A percentile compares a stretch with the other conserved stretches of the same genome.
phyloP scores from a whole-genome alignment of 441 rosid genomes.

The Adansonia madagascariensis region DNA sequence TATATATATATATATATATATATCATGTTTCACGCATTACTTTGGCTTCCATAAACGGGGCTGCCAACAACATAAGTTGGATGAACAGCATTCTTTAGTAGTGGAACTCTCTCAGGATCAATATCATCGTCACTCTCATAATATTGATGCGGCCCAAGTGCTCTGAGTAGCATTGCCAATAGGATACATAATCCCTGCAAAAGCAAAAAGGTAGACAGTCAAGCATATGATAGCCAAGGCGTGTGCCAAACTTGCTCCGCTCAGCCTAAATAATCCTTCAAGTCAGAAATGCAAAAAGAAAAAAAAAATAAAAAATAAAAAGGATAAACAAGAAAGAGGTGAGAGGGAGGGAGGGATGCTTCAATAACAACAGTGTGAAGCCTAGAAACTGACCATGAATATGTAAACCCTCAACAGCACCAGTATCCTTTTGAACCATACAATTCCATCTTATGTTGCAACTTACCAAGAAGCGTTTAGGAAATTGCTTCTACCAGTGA shows the following conservation, averaged over 20 bases:
- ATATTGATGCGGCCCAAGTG: constrained; percentile 64
- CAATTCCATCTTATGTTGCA: not conserved
- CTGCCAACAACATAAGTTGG: constrained; percentile 65
- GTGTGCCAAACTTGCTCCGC: not conserved
- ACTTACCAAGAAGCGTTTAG: not conserved
- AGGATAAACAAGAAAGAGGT: not conserved
- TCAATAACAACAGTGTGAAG: not conserved
- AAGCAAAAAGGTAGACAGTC: constrained; percentile 19
- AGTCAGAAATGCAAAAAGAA: not conserved
- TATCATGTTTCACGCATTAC: constrained; percentile 47
- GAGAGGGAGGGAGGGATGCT: not conserved
- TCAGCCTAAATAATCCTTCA: not conserved
- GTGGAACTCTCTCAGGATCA: constrained; percentile 56
- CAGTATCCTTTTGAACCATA: not conserved
- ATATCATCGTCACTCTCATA: constrained; percentile 81
- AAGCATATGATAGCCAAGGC: constrained; percentile 10
- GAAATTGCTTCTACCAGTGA: not conserved
- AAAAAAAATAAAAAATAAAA: not conserved
- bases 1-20: too few species aligned
- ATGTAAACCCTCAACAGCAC: constrained; percentile 3
- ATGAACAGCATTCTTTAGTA: constrained; percentile 55
- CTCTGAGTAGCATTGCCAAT: constrained; percentile 69
- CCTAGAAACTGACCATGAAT: not conserved
- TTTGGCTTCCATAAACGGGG: constrained; percentile 63
- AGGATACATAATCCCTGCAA: constrained; percentile 66